A percentile compares a stretch with the other conserved stretches of the same genome.
phyloP scores from a whole-genome alignment of 2,329 filamentous ascomycete genomes.

The Ascochyta pisi region DNA sequence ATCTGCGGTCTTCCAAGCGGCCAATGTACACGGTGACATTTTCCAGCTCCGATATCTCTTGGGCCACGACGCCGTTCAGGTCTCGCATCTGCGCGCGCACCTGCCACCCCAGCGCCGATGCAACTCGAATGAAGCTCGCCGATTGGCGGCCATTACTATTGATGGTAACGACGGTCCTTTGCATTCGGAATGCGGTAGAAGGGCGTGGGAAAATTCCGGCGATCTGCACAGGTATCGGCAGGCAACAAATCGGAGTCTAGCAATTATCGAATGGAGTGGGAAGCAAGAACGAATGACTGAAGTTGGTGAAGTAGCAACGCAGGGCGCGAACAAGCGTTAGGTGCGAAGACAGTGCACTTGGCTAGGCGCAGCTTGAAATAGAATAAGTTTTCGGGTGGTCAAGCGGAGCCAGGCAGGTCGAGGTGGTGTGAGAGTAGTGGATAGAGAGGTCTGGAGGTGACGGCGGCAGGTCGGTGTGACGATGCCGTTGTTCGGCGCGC shows the following conservation, averaged over 20 bases:
- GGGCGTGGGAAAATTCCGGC: background rate
- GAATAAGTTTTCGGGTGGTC: background rate
- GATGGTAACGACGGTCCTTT: slow-evolving; percentile 83
- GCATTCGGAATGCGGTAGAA: slow-evolving; percentile 39
- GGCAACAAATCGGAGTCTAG: slow-evolving; percentile 1
- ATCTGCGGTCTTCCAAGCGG: slow-evolving; percentile 71
- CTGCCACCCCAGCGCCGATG: slow-evolving; percentile 89
- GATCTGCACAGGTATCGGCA: background rate
- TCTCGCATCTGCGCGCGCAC: slow-evolving; percentile 92
- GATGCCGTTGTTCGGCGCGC: slow-evolving; percentile 36
- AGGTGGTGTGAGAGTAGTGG: slow-evolving; percentile 30
- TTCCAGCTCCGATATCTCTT: slow-evolving; percentile 80
- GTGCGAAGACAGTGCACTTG: background rate
- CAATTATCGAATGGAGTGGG: slow-evolving; percentile 8
- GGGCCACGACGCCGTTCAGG: slow-evolving; percentile 83
- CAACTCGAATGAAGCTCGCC: slow-evolving; percentile 92
- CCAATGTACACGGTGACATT: slow-evolving; percentile 79
- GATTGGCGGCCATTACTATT: slow-evolving; percentile 96
- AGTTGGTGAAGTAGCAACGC: slow-evolving; percentile 24
- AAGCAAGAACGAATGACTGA: slow-evolving; percentile 16
- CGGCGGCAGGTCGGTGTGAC: slow-evolving; percentile 17
- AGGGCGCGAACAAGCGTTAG: slow-evolving; percentile 29
- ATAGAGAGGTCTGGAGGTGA: slow-evolving; percentile 6
- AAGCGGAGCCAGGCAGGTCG: slow-evolving; percentile 22
- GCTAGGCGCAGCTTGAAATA: slow-evolving; percentile 14